Evolutionary conservation across 2,329 filamentous ascomycete genomes (phyloP), one percentile per base, ranked within the genome.

Genomic region (Trichoderma afroharzianum): DNA sequence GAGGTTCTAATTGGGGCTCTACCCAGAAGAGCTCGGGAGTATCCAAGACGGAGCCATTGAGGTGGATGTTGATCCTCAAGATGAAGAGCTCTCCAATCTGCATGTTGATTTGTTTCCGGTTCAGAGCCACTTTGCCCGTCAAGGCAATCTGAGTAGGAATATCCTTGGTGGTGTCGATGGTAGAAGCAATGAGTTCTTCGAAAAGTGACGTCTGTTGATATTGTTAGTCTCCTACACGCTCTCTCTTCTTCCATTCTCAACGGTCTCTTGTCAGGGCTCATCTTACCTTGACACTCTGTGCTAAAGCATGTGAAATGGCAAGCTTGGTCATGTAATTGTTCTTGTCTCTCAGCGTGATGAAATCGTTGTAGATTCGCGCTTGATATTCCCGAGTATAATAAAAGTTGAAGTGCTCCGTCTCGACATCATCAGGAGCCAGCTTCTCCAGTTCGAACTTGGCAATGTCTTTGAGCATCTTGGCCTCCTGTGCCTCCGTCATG

Each of bases 341-440:
- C 82, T 97, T 97, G 77, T 98, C 95, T 63, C 95, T 88, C 73
- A 99, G 83, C 3, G 93, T 96, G 81, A 99, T 99, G 78, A 99
- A 99, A 82, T 99, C 96, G 82, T 99, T 99, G 87, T 99, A 99
- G 81, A 99, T 99, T 66, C 96, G 92, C 26, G 96, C 94, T 82
- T 99, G 97, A 80, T 99, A 99, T 80, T 98, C 95, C 77, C 93
- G 89, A 3, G 96, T 98, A 84, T 99, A 98, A 85, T 99, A 99
- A 81, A 98, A 99, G 81, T 99, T 99, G 87, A 99, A 99, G 78
- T 95, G 94, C 81, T 99, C 96, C 61, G 94, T 93, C 83, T 99
- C 95, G 33, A 97, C 91, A 76, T 97, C 94, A 78, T 97, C 95
- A 12, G 92, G 89, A 30, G 90, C 90, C 63, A 98, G 87, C 81